Evolutionary conservation across 352 stramenopile genomes (phyloP).

Genomic region (Phytophthora chlamydospora): DNA sequence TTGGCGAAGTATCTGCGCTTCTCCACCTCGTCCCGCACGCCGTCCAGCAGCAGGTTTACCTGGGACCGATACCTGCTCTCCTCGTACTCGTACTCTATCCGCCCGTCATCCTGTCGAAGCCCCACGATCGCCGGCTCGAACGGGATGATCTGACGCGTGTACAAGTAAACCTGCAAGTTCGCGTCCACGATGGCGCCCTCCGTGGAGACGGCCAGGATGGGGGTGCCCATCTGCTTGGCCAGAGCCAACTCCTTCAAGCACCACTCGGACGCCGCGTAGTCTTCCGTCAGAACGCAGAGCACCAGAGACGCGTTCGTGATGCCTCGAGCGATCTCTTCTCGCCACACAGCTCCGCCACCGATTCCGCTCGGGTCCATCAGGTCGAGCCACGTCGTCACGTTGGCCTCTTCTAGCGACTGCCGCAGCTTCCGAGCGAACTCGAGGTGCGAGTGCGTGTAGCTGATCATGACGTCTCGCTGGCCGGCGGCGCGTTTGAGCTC

Average conservation of each 20-base stretch:
- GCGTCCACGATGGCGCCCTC: conserved; percentile 64
- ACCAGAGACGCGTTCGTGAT: conserved; percentile 75
- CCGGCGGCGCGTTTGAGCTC: conserved; percentile 72
- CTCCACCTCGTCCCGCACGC: conserved; percentile 54
- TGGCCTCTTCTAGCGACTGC: conserved; percentile 57
- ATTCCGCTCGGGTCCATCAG: conserved; percentile 81
- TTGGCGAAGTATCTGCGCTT: conserved; percentile 29
- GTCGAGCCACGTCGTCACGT: conserved; percentile 79
- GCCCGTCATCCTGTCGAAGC: conserved; percentile 24
- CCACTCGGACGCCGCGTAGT: conserved; percentile 75
- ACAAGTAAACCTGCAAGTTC: conserved; percentile 75
- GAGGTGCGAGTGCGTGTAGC: conserved; percentile 80
- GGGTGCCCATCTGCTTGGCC: conserved; percentile 73
- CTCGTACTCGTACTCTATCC: conserved; percentile 31
- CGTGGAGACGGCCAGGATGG: conserved; percentile 69
- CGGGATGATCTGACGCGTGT: conserved; percentile 73
- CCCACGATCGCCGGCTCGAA: conserved; percentile 66
- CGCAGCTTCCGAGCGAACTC: conserved; percentile 78
- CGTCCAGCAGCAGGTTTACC: conserved; percentile 50
- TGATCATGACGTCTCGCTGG: conserved; percentile 83
- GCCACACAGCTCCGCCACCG: conserved; percentile 70
- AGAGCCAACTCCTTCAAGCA: conserved; percentile 75
- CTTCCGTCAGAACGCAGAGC: conserved; percentile 70
- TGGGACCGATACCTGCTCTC: conserved; percentile 25
- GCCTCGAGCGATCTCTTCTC: conserved; percentile 69